A percentile compares a stretch with the other conserved stretches of the same genome.
Conservation (phyloP, 225 moss, liverwort and hornwort genomes). For the Pseudoscleropodium purum region DNA sequence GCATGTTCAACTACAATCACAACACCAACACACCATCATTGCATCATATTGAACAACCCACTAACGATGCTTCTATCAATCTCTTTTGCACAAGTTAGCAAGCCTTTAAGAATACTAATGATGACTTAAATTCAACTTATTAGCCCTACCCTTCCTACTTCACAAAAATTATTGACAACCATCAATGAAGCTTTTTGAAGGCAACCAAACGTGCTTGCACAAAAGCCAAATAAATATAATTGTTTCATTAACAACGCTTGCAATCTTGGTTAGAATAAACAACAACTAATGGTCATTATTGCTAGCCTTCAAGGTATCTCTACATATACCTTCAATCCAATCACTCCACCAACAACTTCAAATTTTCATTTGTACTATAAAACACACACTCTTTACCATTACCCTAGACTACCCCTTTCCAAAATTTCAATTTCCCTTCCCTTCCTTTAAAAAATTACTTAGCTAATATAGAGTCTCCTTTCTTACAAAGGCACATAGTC, state of each 20-base stretch:
- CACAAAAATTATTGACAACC: too few species aligned
- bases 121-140: too few species aligned
- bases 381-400: fast-evolving
- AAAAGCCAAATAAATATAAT: too few species aligned
- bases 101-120: too few species aligned
- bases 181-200: too few species aligned
- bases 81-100: too few species aligned
- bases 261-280: neutral
- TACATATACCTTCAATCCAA: neutral
- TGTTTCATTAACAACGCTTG: too few species aligned
- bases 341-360: neutral
- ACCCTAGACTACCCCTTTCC: fast-evolving
- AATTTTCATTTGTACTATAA: fast-evolving
- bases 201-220: fast-evolving
- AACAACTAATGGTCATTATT: neutral
- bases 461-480: neutral
- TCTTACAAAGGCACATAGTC: neutral
- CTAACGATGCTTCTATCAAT: too few species aligned
- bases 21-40: too few species aligned
- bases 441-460: neutral
- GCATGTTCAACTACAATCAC: too few species aligned
- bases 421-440: neutral
- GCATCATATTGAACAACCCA: too few species aligned
- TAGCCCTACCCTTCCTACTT: too few species aligned
- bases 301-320: fast-evolving